Conservation (phyloP, 2,329 filamentous ascomycete species). For the Dothiorella sarmentorum region DNA sequence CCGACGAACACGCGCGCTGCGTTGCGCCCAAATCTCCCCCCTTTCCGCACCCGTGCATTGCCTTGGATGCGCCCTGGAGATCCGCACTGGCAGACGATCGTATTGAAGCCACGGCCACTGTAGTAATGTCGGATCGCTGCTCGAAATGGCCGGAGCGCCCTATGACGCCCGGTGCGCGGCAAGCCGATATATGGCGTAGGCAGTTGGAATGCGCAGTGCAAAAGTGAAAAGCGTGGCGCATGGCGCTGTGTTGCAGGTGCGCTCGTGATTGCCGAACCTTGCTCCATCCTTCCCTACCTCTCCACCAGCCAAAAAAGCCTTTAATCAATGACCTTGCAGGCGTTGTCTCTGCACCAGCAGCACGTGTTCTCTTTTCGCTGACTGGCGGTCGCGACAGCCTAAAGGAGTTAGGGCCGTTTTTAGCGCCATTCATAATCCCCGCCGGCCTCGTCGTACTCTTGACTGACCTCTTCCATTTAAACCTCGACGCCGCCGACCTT, state of each 20-base stretch:
- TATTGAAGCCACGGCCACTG: slow-evolving; percentile 11
- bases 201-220: neutral
- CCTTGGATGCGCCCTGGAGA: slow-evolving; percentile 3
- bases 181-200: neutral
- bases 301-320: neutral
- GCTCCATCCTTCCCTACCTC: neutral
- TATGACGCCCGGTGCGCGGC: neutral
- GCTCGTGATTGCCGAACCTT: neutral
- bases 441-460: slow-evolving; percentile 23
- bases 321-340: slow-evolving; percentile 5
- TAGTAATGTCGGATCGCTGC: slow-evolving; percentile 13
- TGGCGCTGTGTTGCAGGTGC: neutral
- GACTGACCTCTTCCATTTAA: slow-evolving; percentile 23
- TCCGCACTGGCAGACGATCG: slow-evolving; percentile 12
- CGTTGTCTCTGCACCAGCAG: slow-evolving; percentile 3
- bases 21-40: neutral
- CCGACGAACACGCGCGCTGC: neutral
- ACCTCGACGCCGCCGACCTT: slow-evolving; percentile 11
- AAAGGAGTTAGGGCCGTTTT: neutral
- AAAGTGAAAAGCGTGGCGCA: neutral
- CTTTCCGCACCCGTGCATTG: neutral
- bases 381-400: slow-evolving; percentile 11
- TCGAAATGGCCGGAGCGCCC: neutral
- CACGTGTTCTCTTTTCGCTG: slow-evolving; percentile 5
- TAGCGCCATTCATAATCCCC: slow-evolving; percentile 19